These are phyloP conservation scores for Phytophthora kernoviae DNA, from an alignment of 352 stramenopile species.

Conservation along the genomic window DNA sequence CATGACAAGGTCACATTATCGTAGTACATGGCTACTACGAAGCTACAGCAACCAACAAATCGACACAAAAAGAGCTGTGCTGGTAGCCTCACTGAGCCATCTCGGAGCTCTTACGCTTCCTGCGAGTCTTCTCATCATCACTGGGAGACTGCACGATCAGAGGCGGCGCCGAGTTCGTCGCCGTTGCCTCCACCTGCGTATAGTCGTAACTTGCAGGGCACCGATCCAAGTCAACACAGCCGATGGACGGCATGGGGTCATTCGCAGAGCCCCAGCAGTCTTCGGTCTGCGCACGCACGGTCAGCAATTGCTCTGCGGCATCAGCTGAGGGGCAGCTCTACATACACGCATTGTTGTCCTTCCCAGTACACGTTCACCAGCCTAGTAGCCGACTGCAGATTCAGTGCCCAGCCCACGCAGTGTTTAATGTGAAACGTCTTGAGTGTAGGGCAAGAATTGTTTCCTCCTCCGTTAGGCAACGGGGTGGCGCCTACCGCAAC, in stretches of 20 bases:
- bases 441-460: constrained; percentile 34
- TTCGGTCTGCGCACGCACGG: constrained; percentile 33
- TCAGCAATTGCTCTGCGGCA: constrained; percentile 44
- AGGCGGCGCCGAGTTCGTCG: constrained; percentile 29
- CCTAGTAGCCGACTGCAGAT: constrained; percentile 43
- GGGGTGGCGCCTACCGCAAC: constrained; percentile 14
- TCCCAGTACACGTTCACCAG: constrained; percentile 60
- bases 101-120: constrained; percentile 42
- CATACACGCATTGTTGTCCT: constrained; percentile 50
- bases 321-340: constrained; percentile 49
- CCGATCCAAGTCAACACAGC: constrained; percentile 60
- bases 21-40: background rate
- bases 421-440: constrained; percentile 83
- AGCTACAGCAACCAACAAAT: background rate
- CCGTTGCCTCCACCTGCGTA: constrained; percentile 30
- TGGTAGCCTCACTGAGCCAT: constrained; percentile 26
- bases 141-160: constrained; percentile 18
- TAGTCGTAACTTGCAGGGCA: constrained; percentile 34
- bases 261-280: constrained; percentile 41
- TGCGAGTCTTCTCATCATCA: constrained; percentile 35
- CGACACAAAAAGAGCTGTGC: background rate
- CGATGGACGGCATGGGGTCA: constrained; percentile 69
- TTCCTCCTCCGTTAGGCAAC: constrained; percentile 14
- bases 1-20: background rate
- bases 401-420: constrained; percentile 58